A percentile compares a stretch with the other conserved stretches of the same genome.
These are phyloP conservation scores for Gossypium schwendimanii DNA, from an alignment of 441 rosid species.

Conservation along the genomic window DNA sequence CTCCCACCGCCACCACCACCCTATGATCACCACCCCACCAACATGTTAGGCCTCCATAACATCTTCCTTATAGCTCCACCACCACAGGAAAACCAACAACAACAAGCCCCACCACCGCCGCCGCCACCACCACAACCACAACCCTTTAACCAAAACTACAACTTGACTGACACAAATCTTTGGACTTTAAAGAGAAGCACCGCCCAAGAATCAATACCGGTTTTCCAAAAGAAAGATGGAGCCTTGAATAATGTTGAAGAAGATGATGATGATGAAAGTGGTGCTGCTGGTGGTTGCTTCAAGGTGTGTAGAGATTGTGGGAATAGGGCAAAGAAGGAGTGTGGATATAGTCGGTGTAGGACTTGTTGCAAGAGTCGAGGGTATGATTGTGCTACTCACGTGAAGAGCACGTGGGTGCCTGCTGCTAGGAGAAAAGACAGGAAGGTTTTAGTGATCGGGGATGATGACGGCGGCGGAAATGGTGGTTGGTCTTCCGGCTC, in stretches of 20 bases:
- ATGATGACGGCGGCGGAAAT: constrained; percentile 7
- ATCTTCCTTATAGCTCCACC: constrained; percentile 47
- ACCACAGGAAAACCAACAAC: constrained; percentile 22
- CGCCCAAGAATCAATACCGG: constrained; percentile 8
- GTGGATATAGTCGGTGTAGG: constrained; percentile 41
- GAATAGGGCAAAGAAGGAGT: constrained; percentile 58
- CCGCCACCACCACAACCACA: constrained; percentile 12
- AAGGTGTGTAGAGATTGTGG: constrained; percentile 54
- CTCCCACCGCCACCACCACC: constrained; percentile 7
- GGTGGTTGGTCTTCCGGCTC: constrained; percentile 37
- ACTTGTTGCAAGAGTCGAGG: constrained; percentile 61
- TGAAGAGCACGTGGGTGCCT: constrained; percentile 63
- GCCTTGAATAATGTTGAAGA: constrained; percentile 9
- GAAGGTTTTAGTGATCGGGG: constrained; percentile 6
- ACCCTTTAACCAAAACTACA: constrained; percentile 13
- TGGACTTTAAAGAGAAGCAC: constrained; percentile 8
- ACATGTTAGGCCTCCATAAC: constrained; percentile 64
- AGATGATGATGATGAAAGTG: constrained; percentile 14
- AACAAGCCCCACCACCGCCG: constrained; percentile 5
- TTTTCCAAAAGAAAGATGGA: constrained; percentile 20
- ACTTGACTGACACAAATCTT: not conserved
- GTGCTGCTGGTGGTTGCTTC: not conserved
- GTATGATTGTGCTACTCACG: constrained; percentile 49
- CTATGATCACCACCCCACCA: constrained; percentile 14
- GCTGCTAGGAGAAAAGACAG: constrained; percentile 33